Conservation (phyloP, 164 flowering plant species). For the Vitis riparia region DNA sequence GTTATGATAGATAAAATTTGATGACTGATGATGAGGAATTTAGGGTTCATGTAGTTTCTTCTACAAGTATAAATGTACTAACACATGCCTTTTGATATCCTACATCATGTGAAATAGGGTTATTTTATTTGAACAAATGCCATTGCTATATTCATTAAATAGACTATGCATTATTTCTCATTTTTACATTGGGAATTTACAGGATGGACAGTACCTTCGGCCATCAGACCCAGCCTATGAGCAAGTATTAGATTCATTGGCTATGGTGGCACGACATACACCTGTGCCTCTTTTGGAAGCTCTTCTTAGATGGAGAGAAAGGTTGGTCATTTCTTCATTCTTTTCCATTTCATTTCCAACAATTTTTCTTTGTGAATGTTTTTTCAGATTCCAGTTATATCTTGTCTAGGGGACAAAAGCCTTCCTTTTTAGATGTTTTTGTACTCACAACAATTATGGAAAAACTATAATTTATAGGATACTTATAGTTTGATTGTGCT, state of each 20-base stretch:
- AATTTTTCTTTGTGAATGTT: neutral
- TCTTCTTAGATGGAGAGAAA: conserved; percentile 92
- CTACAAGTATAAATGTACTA: neutral
- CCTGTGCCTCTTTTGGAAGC: conserved; percentile 97
- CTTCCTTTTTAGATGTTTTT: no score
- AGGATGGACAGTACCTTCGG: conserved; percentile 99
- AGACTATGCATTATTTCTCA: neutral
- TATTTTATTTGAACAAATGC: neutral
- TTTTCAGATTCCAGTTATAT: no score
- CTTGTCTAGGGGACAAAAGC: no score
- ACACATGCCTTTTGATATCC: neutral
- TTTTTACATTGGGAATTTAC: conserved; percentile 17
- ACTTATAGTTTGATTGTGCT: no score
- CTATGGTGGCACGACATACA: conserved; percentile 97
- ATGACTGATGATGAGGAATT: neutral
- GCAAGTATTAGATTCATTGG: conserved; percentile 95
- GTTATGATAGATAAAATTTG: neutral
- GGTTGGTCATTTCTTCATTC: conserved; percentile 31
- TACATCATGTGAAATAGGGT: no score
- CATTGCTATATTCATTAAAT: neutral
- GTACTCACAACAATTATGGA: no score
- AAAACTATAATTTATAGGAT: no score
- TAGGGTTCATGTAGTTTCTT: neutral
- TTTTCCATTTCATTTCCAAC: neutral
- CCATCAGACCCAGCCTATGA: conserved; percentile 99